Evolutionary conservation across 1,284 basidiomycete genomes (phyloP), one percentile per base, ranked within the genome.

Genomic region (Lentinula novae-zelandiae): DNA sequence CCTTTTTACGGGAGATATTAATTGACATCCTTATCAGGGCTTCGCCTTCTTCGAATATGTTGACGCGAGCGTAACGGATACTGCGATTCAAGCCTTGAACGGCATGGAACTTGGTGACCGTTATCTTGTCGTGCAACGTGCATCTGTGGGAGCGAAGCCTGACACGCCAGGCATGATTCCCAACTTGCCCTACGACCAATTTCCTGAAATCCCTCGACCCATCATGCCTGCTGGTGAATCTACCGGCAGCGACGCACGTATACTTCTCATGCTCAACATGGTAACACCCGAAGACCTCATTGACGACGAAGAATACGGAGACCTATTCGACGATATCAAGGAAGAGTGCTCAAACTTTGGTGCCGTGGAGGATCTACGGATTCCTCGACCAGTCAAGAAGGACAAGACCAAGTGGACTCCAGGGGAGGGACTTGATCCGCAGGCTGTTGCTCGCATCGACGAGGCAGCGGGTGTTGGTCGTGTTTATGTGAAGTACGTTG

Each of bases 31-130:
- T 27, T 13, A 58, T 34, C 70, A 96, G 92, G 97, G 97, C 64
- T 99, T 98, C 74, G 97, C 97, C 0, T 99, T 98, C 80, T 97
- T 95, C 78, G 97, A 99, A 82, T 99, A 98, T 74, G 89, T 92
- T 61, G 97, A 99, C 72, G 78, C 87, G 10, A 76, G 75, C 38
- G 87, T 96, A 61, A 99, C 97, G 53, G 96, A 99, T 66, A 86
- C 98, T 64, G 97, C 97, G 40, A 98, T 96, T 70, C 91, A 95
- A 74, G 94, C 95, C 64, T 83, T 99, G 62, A 96, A 97, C 73
- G 95, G 95, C 60, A 98, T 99, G 93, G 92, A 97, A 72, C 84
- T 99, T 12, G 97, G 96, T 57, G 97, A 99, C 74, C 89, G 94
- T n/a, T 92, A 87, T 69, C 84, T 99, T 48, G 93, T 98, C 56